Percentiles rank a stretch among this genome's conserved stretches.
Evolutionary conservation across 768 basidiomycete species (phyloP).

Genomic region (Lactarius hengduanensis): DNA sequence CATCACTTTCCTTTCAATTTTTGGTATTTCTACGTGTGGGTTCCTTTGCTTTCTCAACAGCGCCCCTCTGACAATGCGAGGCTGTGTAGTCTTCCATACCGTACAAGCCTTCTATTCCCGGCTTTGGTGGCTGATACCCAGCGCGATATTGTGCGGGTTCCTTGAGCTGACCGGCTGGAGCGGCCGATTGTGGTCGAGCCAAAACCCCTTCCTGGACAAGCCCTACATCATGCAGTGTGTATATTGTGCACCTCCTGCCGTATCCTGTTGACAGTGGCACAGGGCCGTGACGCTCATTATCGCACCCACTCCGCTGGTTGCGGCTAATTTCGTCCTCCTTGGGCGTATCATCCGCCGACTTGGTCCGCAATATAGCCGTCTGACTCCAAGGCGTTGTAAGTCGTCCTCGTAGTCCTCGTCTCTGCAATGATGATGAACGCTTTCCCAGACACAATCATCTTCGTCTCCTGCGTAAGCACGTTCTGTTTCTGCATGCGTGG

Average conservation of each 20-base stretch:
- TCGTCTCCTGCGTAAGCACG: slow-evolving; percentile 23
- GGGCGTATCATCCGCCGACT: slow-evolving; percentile 25
- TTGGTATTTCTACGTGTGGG: slow-evolving; percentile 35
- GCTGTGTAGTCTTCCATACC: slow-evolving; percentile 13
- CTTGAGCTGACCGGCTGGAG: slow-evolving; percentile 25
- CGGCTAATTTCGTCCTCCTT: slow-evolving; percentile 27
- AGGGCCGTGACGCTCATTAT: slow-evolving; percentile 20
- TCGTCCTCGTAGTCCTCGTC: background rate
- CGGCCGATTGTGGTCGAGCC: slow-evolving; percentile 24
- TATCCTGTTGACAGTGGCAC: background rate
- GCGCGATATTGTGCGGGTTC: slow-evolving; percentile 19
- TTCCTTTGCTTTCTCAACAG: background rate
- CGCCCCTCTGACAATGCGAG: background rate
- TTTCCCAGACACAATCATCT: slow-evolving; percentile 18
- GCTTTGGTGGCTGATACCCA: slow-evolving; percentile 29
- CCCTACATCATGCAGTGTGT: slow-evolving; percentile 27
- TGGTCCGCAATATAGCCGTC: slow-evolving; percentile 26
- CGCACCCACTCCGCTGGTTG: slow-evolving; percentile 27
- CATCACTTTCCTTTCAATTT: slow-evolving; percentile 40
- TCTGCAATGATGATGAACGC: background rate
- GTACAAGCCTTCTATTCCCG: slow-evolving; percentile 35
- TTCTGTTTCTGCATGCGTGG: background rate
- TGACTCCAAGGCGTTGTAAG: slow-evolving; percentile 23
- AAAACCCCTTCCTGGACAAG: slow-evolving; percentile 5
- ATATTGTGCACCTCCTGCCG: background rate